Base-by-base conservation (phyloP, 192 early-diverging fungal genomes). In the Linnemannia schmuckeri region DNA sequence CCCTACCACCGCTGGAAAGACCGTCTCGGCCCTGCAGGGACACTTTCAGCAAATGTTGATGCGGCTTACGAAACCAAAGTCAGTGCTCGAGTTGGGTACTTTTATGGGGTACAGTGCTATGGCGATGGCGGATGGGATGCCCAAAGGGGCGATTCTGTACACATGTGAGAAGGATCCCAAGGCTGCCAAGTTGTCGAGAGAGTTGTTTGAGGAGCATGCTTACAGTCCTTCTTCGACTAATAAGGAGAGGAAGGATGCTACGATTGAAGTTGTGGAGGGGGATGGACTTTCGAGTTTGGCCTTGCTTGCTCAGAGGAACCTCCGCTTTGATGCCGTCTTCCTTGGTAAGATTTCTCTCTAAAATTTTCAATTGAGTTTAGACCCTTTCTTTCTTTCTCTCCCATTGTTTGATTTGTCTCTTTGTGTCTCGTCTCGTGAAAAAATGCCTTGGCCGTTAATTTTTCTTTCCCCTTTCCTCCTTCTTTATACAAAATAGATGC, bases 101-200 rank as follows among this genome's bases (percentile, higher is more conserved):
- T 95, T 95, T 72, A 94, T 93, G 35, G 96, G 96, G 3, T 90
- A 87, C 38, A 92, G 92, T 9, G 88, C 94, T 3, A 88, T 94
- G 24, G 93, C 90, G 70, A 93, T 96, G 87, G 94, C 95, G n/a
- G 92, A 92, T 54, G 95, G 90, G 4, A 88, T 95, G 78, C 61
- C 70, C 22, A 41, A 66, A 17, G 80, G 80, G 0, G 77, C 78
- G 20, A 88, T 75, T 0, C 61, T 96, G 9, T 77, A 91, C 7
- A 89, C 92, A 0, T 88, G 92, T 30, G 94, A 96, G 54, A 80
- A 91, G 47, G 93, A 93, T 76, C 54, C 89, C n/a, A 72, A 83
- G 49, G 90, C 88, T 76, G 88, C 91, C 7, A 30, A 82, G 0
- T 72, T 93, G 74, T 92, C 94, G 0, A 80, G 83, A 22, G 61